Base-by-base conservation (phyloP, 345 rosid species). In the Passiflora organensis region DNA sequence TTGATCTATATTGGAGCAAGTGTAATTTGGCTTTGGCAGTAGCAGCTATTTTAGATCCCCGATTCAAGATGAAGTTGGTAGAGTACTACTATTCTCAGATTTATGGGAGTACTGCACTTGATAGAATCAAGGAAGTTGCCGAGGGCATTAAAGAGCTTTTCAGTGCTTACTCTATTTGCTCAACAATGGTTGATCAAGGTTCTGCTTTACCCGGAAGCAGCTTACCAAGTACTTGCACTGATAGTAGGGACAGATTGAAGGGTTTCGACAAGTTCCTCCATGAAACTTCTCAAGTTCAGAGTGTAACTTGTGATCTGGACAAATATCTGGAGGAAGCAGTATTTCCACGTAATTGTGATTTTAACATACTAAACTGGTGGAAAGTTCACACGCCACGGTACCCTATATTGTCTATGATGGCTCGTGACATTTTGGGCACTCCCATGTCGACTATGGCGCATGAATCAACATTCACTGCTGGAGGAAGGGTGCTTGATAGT, bases 301-400 rank as follows among this genome's bases (percentile, higher is more conserved):
- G 64, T 66, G 66, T 61, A 23, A 17, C 68, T 19, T 80, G 91
- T 13, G 97, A 91, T 69, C 65, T 91, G 76, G 96, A 91, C 46
- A 91, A 88, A 66, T 88, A 91, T 64, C 69, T 88, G 55, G 93
- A 86, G 70, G 98, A 91, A 60, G 90, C 96, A 1, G 80, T 86
- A 51, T 85, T 87, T 50, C 93, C 96, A 22, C 93, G 96, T 42
- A 85, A 76, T 44, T 71, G 88, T 2, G 88, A 91, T 56, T 91
- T 91, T 74, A 82, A 75, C 69, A 75, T 91, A 56, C 55, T 91
- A 59, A 88, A 91, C 67, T 91, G 95, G 86, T 91, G 98, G 98
- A 88, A 82, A 58, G 98, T 88, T 43, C 95, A 91, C 72, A 85
- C 95, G 0, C 95, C 96, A n/a, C 83, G 96, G 63, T 91, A 87